Evolutionary conservation across 306 rosid species (phyloP), one percentile per base, ranked within the genome.

Genomic region (Oemleria cerasiformis): DNA sequence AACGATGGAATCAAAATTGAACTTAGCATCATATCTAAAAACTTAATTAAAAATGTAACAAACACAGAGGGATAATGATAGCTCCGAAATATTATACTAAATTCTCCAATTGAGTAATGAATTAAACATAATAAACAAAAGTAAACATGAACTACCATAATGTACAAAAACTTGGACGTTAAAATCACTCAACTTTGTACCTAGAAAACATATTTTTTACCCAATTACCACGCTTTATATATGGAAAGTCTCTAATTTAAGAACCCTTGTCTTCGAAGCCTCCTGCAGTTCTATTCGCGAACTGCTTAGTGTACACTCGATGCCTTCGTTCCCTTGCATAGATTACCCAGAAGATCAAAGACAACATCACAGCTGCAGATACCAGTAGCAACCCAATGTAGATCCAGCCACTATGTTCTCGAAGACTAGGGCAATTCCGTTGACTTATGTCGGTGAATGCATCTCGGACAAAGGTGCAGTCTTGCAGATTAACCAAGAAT

Each of bases 241-340:
- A 51, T 51, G 20, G 38, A 51, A 65, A 67, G 38, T 15, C 39
- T 7, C 19, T 30, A 45, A 6, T 25, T 57, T 70, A 70, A 1
- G 56, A 54, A 42, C 55, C 65, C 66, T 56, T 70, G 66, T 70
- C 65, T 23, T 57, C 16, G 65, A 70, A 57, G 1, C 38, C 66
- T 8, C 34, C 66, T 0, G 43, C 9, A 30, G 30, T 5, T 43
- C 54, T 61, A 13, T 50, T 14, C 30, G n/a, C 17, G 74, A 67
- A 72, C 77, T 83, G 81, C 54, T 89, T 91, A 0, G 97, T 84
- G 71, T 91, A 94, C 23, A 86, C 90, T 0, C 99, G 97, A 41
- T 94, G 92, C 14, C 80, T 66, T 23, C 84, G 75, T 70, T 93
- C 86, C 75, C 94, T 82, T 50, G 86, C 89, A 44, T 78, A 87